Evolutionary conservation across 352 stramenopile species (phyloP).

Genomic region (Globisporangium rhizosaccharum): DNA sequence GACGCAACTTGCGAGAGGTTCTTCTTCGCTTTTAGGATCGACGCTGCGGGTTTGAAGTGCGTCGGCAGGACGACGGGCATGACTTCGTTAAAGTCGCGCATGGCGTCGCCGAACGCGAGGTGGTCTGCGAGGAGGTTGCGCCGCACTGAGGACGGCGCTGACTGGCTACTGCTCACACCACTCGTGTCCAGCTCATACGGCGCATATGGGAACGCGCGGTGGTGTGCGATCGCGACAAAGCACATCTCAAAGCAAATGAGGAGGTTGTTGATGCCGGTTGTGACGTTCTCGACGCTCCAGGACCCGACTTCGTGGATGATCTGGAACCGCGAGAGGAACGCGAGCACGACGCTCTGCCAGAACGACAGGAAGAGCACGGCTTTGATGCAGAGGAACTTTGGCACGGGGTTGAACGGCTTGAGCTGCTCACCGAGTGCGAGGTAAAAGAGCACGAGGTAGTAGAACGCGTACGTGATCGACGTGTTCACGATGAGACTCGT

Average conservation of each 20-base stretch:
- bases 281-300: slow-evolving; percentile 94
- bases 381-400: slow-evolving; percentile 99
- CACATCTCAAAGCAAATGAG: slow-evolving; percentile 99
- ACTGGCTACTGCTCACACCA: slow-evolving; percentile 3
- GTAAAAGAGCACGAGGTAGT: slow-evolving; percentile 97
- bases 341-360: slow-evolving; percentile 95
- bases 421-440: slow-evolving; percentile 89
- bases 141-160: slow-evolving; percentile 29
- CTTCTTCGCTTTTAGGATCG: slow-evolving; percentile 57
- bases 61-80: slow-evolving; percentile 84
- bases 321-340: slow-evolving; percentile 84
- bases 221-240: slow-evolving; percentile 94
- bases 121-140: slow-evolving; percentile 88
- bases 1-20: slow-evolving; percentile 19
- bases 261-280: slow-evolving; percentile 96
- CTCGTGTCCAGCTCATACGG: slow-evolving; percentile 36
- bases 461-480: slow-evolving; percentile 96
- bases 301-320: slow-evolving; percentile 89
- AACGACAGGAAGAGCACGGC: slow-evolving; percentile 98
- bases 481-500: slow-evolving; percentile 93
- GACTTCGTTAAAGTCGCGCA: slow-evolving; percentile 91
- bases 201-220: slow-evolving; percentile 93
- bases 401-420: slow-evolving; percentile 91
- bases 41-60: slow-evolving; percentile 66
- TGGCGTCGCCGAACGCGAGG: slow-evolving; percentile 90